Evolutionary conservation across 2,329 filamentous ascomycete genomes (phyloP).

Genomic region (Stylonectria norvegica): DNA sequence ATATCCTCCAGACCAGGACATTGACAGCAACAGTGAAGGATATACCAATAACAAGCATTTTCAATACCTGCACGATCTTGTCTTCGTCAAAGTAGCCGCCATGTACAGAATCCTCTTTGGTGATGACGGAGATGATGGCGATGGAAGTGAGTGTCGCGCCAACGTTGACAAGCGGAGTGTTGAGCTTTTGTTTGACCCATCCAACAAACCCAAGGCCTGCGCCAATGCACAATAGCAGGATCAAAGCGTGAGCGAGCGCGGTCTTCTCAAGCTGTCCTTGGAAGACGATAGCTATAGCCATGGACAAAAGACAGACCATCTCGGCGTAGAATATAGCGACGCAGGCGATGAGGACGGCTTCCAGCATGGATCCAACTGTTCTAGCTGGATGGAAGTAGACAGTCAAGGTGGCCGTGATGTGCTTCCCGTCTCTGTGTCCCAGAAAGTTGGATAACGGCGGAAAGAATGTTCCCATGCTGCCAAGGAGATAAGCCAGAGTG

Average conservation of each 20-base stretch:
- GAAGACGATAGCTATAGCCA: conserved; percentile 82
- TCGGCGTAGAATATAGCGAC: conserved; percentile 70
- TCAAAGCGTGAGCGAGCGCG: conserved; percentile 70
- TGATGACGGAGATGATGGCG: conserved; percentile 83
- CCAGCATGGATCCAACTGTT: conserved; percentile 83
- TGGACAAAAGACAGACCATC: conserved; percentile 74
- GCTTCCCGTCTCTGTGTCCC: conserved; percentile 84
- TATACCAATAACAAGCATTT: conserved; percentile 80
- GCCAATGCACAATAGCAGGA: conserved; percentile 80
- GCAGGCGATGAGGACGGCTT: conserved; percentile 73
- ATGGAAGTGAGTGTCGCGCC: conserved; percentile 83
- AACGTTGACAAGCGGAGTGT: conserved; percentile 77
- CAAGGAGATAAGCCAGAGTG: conserved; percentile 82
- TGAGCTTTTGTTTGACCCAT: conserved; percentile 79
- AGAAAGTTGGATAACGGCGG: conserved; percentile 68
- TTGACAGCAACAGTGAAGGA: conserved; percentile 69
- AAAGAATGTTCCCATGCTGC: conserved; percentile 82
- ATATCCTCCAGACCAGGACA: conserved; percentile 72
- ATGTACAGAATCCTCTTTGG: conserved; percentile 86
- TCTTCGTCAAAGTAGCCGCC: conserved; percentile 74
- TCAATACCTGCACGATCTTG: conserved; percentile 78
- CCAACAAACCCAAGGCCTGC: conserved; percentile 83
- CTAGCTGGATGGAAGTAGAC: conserved; percentile 93
- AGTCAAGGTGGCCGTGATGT: conserved; percentile 88
- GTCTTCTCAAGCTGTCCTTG: conserved; percentile 63